Evolutionary conservation across 352 stramenopile species (phyloP), one percentile per base, ranked within the genome.

Genomic region (Globisporangium polare): DNA sequence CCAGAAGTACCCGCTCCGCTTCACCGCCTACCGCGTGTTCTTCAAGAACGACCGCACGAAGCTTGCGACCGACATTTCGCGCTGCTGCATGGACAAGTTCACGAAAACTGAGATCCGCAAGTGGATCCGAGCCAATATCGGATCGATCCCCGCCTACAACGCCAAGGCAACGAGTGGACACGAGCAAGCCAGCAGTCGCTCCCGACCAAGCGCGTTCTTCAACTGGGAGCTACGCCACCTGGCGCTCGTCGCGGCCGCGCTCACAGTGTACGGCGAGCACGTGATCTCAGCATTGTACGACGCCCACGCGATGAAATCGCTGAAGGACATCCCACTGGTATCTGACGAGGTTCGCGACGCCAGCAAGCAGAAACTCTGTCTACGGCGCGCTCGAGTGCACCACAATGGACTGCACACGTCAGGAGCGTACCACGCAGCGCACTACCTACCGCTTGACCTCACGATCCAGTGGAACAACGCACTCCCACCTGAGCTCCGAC

Each of bases 401-500:
- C 49, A n/a, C 27, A 39, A 15, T 26, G 13, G 37, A 41, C 7
- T 31, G 18, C 17, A 8, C 49, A n/a, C 7, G 20, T 41, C 6
- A 18, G 39, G 33, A 17, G 33, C 17, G 12, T 60, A 27, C 20
- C 57, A 63, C 46, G 57, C 57, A 22, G 57, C 57, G 0, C 57
- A 63, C 18, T 63, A 63, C 57, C 24, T 63, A 22, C 35, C 57
- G 12, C 37, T 63, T 2, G 57, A 63, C 46, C 33, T 63, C 33
- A 46, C 57, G 26, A 63, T 63, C 18, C 57, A 57, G 57, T 63
- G 57, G 57, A 63, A 63, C 46, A 63, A 63, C 46, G 12, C 33
- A 6, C 46, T 63, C 3, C 15, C 10, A 5, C n/a, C 26, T 10
- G 33, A 37, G 1, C 18, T 26, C 18, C 46, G 57, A 24, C 45